A percentile compares a stretch with the other conserved stretches of the same genome.
Evolutionary conservation across 371 early-diverging fungal species (phyloP).

Genomic region (Apophysomyces variabilis): DNA sequence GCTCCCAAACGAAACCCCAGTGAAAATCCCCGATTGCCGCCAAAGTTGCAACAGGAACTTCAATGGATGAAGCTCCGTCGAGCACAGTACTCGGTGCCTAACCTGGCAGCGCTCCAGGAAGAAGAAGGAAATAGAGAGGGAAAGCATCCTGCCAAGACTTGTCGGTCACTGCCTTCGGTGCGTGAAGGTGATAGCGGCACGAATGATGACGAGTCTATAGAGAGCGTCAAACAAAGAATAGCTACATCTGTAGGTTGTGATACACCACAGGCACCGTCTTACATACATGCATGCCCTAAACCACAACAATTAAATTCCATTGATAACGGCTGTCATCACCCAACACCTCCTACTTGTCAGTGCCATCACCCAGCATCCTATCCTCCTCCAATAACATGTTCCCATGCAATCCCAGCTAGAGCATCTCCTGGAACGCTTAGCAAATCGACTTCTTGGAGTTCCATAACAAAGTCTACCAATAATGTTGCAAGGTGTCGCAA

Average conservation of each 20-base stretch:
- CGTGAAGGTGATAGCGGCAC: not conserved
- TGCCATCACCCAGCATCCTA: not conserved
- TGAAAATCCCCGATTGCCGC: not conserved
- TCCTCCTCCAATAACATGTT: not conserved
- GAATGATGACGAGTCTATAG: not conserved
- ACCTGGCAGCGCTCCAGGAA: not conserved
- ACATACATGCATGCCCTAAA: slow-evolving; percentile 5
- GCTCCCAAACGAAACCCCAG: not conserved
- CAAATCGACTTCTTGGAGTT: not conserved
- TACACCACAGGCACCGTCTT: not conserved
- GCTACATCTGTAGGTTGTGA: not conserved
- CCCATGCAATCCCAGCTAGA: not conserved
- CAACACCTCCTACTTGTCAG: not conserved
- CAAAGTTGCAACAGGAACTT: slow-evolving; percentile 4
- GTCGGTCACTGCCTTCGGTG: not conserved
- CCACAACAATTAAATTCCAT: not conserved
- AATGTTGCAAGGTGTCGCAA: not conserved
- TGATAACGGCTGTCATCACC: not conserved
- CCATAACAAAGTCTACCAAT: not conserved
- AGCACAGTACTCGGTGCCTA: slow-evolving; percentile 1
- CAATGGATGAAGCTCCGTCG: slow-evolving; percentile 9
- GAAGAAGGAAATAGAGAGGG: not conserved
- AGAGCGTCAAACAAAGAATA: not conserved
- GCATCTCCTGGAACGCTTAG: not conserved
- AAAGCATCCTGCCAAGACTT: not conserved